phyloP scores from a whole-genome alignment of 441 rosid genomes.

The Pelargonium citronellum region DNA sequence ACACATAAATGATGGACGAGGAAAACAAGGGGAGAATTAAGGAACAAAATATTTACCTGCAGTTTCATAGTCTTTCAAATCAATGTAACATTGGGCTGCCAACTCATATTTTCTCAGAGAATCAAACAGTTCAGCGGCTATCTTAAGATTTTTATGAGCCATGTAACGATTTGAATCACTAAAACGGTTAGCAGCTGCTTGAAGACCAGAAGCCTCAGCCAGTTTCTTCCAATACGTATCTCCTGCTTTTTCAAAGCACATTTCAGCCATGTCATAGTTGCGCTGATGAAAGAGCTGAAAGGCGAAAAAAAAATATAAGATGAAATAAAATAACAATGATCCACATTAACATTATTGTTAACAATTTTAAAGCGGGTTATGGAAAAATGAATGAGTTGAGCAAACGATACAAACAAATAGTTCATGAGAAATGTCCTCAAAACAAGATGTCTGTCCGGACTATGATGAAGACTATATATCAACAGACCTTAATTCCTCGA shows the following conservation, averaged over 20 bases:
- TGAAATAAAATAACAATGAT: no score
- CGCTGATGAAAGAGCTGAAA: background rate
- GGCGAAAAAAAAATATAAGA: no score
- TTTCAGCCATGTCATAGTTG: background rate
- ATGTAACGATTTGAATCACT: background rate
- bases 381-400: background rate
- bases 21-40: no score
- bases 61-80: slow-evolving; percentile 10
- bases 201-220: slow-evolving; percentile 11
- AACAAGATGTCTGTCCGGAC: background rate
- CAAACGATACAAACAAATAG: no score
- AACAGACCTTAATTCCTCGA: slow-evolving; percentile 12
- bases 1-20: no score
- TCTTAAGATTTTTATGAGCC: background rate
- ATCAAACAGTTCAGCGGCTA: slow-evolving; percentile 5
- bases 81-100: background rate
- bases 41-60: slow-evolving; percentile 1
- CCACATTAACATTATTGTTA: no score
- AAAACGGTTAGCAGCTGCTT: background rate
- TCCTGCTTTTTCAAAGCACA: slow-evolving; percentile 16
- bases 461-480: background rate
- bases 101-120: slow-evolving; percentile 4
- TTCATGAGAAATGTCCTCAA: background rate
- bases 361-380: background rate
- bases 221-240: background rate